Evolutionary conservation across 108 stramenopile species (phyloP).

Genomic region (Pinguiococcus pyrenoidosus): DNA sequence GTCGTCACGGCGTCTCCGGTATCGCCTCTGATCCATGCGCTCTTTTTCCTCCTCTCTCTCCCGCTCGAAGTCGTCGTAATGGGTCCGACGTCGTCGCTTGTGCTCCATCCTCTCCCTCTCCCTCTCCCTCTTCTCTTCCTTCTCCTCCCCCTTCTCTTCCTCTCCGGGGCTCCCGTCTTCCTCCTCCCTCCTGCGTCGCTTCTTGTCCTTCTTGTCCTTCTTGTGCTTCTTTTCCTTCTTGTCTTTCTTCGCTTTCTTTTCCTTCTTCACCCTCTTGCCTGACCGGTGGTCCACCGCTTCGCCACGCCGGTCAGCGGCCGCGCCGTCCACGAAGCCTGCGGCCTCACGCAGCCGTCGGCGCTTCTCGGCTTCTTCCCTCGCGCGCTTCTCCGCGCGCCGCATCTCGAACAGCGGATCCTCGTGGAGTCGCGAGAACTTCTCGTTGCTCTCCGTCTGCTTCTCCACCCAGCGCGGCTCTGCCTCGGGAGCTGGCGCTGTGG

Average conservation of each 20-base stretch:
- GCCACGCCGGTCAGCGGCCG: neutral
- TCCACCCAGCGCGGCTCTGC: neutral
- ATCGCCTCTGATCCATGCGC: neutral
- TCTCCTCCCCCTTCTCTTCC: neutral
- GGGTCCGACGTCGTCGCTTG: neutral
- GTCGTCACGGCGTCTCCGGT: neutral
- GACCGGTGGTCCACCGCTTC: neutral
- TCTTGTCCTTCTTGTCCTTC: neutral
- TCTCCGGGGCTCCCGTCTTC: neutral
- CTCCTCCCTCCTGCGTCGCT: neutral
- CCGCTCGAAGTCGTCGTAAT: neutral
- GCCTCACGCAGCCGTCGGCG: no score
- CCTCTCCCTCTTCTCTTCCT: neutral
- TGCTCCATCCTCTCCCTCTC: neutral
- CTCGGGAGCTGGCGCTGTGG: neutral
- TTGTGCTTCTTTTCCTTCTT: neutral
- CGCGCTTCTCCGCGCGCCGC: conserved; percentile 16
- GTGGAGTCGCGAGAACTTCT: conserved; percentile 17
- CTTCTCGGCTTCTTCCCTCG: conserved; percentile 14
- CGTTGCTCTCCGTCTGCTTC: conserved; percentile 2
- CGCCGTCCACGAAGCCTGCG: neutral
- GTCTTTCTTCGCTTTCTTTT: neutral
- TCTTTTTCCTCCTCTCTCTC: neutral
- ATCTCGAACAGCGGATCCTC: conserved; percentile 19
- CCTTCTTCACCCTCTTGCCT: neutral